Conservation (phyloP, 2,329 filamentous ascomycete species). For the Penicillium crustosum region DNA sequence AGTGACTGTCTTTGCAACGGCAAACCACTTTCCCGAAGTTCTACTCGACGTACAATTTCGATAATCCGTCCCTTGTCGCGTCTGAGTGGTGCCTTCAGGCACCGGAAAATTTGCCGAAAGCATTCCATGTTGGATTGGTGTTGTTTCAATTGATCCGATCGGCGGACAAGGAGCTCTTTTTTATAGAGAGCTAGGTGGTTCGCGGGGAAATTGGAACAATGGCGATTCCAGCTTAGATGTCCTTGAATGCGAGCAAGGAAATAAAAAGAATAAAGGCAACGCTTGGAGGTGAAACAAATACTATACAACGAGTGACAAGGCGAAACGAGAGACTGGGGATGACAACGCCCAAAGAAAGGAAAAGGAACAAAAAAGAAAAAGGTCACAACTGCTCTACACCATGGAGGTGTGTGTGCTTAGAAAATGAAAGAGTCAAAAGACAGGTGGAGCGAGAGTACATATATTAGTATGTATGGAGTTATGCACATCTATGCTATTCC, state of each 20-base stretch:
- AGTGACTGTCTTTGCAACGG: not conserved
- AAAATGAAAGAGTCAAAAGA: conserved; percentile 4
- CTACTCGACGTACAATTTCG: conserved; percentile 35
- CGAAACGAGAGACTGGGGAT: conserved; percentile 27
- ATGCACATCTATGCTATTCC: conserved; percentile 28
- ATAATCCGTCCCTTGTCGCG: conserved; percentile 31
- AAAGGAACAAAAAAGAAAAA: conserved; percentile 19
- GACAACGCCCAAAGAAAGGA: conserved; percentile 14
- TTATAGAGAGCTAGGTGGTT: conserved; percentile 7
- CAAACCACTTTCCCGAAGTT: not conserved
- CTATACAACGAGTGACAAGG: conserved; percentile 23
- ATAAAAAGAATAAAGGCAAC: conserved; percentile 11
- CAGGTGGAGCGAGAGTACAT: conserved; percentile 19
- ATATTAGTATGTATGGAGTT: conserved; percentile 19
- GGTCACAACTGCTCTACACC: conserved; percentile 27
- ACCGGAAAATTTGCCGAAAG: conserved; percentile 37
- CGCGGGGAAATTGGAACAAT: not conserved
- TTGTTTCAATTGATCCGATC: not conserved
- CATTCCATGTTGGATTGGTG: conserved; percentile 33
- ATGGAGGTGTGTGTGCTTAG: conserved; percentile 26
- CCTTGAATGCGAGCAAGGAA: conserved; percentile 9
- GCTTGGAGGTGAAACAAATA: conserved; percentile 17
- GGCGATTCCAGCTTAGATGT: not conserved
- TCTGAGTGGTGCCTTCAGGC: conserved; percentile 36
- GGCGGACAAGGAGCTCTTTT: not conserved